Evolutionary conservation across 768 basidiomycete genomes (phyloP).

Genomic region (Royoungia palumana): DNA sequence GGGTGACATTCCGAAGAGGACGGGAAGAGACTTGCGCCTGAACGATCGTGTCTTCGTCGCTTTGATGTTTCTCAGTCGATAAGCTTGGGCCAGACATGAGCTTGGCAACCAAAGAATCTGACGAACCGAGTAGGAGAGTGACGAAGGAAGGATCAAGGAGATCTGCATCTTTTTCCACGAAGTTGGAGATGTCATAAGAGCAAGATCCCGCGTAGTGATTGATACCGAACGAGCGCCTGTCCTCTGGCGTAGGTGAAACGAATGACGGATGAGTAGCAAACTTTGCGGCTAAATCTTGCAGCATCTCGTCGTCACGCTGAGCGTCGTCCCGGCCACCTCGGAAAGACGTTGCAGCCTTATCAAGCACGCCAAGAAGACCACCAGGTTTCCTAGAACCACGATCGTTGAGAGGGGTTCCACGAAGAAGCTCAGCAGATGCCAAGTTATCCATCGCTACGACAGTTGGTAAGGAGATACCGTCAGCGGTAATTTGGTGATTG

Average conservation of each 20-base stretch:
- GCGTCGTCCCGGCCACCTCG: constrained; percentile 50
- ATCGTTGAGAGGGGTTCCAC: constrained; percentile 48
- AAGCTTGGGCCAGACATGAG: constrained; percentile 61
- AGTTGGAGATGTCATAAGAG: constrained; percentile 48
- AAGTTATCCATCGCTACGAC: constrained; percentile 53
- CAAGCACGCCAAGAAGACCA: constrained; percentile 55
- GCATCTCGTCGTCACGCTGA: constrained; percentile 46
- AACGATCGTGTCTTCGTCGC: constrained; percentile 55
- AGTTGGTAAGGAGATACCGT: constrained; percentile 50
- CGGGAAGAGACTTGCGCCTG: constrained; percentile 62
- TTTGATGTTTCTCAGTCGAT: constrained; percentile 54
- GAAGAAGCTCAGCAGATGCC: constrained; percentile 54
- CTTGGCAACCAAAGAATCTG: constrained; percentile 54
- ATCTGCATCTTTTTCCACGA: constrained; percentile 51
- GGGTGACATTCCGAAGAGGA: constrained; percentile 49
- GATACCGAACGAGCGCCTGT: constrained; percentile 48
- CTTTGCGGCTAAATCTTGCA: constrained; percentile 46
- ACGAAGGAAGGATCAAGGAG: constrained; percentile 56
- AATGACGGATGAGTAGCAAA: constrained; percentile 55
- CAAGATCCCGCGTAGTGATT: constrained; percentile 58
- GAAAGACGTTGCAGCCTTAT: constrained; percentile 48
- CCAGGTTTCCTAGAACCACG: constrained; percentile 49
- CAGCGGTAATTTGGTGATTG: constrained; percentile 44
- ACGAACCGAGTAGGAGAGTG: constrained; percentile 47
- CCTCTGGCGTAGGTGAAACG: constrained; percentile 31